These are phyloP conservation scores for Fusarium oxysporum DNA, from an alignment of 2,329 filamentous ascomycete species.

Conservation along the genomic window DNA sequence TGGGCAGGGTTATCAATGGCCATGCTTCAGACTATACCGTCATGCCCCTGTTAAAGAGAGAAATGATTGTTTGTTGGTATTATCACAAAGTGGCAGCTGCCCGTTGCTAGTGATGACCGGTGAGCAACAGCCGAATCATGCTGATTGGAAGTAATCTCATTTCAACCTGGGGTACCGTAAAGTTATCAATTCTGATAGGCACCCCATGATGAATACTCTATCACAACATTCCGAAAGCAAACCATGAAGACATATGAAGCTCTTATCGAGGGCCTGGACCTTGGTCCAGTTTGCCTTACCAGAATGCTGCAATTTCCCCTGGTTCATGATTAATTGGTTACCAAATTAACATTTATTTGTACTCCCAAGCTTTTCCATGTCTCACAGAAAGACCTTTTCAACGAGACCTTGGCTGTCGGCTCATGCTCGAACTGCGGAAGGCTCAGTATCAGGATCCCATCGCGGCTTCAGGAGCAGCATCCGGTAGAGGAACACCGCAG, in stretches of 20 bases:
- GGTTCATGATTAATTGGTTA: conserved; percentile 40
- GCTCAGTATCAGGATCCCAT: conserved; percentile 15
- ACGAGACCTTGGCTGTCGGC: neutral
- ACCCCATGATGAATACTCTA: neutral
- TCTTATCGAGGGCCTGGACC: neutral
- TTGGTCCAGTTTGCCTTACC: conserved; percentile 9
- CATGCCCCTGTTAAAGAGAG: neutral
- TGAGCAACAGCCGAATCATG: neutral
- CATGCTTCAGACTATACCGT: neutral
- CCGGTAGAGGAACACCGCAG: conserved; percentile 38
- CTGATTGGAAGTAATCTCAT: neutral
- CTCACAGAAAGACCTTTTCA: conserved; percentile 24
- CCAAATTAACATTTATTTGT: conserved; percentile 37
- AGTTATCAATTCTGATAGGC: neutral
- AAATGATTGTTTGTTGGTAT: neutral
- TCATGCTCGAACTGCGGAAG: neutral
- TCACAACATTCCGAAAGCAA: neutral
- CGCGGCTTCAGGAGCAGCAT: conserved; percentile 33
- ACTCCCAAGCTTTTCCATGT: conserved; percentile 25
- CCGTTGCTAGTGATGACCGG: neutral
- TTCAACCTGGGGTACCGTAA: neutral
- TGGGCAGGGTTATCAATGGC: neutral
- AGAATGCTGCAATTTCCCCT: neutral
- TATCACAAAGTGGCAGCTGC: neutral
- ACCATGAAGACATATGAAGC: neutral